Conservation (phyloP, 2,329 filamentous ascomycete species). For the Thermomyces lanuginosus region DNA sequence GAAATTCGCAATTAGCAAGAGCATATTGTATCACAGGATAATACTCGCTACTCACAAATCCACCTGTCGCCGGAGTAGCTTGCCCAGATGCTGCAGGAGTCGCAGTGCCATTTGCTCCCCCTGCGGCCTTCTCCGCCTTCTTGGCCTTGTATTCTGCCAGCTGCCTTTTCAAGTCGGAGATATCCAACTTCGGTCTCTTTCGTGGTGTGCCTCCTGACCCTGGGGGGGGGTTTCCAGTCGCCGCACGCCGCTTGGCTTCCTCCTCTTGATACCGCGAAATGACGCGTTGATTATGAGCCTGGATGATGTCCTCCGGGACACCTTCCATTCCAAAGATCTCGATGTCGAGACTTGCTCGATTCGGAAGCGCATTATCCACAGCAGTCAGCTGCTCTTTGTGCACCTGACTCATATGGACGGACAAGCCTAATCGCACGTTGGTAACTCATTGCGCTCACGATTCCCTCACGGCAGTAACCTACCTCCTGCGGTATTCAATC, state of each 20-base stretch:
- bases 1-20: slow-evolving; percentile 1
- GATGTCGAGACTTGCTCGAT: slow-evolving; percentile 68
- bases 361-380: slow-evolving; percentile 84
- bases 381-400: slow-evolving; percentile 81
- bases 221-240: slow-evolving; percentile 68
- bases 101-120: slow-evolving; percentile 39
- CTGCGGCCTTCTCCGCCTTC: slow-evolving; percentile 43
- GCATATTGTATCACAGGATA: slow-evolving; percentile 1
- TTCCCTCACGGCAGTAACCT: slow-evolving; percentile 15
- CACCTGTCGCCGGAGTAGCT: slow-evolving; percentile 34
- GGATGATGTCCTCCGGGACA: slow-evolving; percentile 69
- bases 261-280: slow-evolving; percentile 71
- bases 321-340: slow-evolving; percentile 99
- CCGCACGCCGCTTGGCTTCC: slow-evolving; percentile 63
- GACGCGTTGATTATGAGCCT: slow-evolving; percentile 74
- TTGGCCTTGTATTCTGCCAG: slow-evolving; percentile 61
- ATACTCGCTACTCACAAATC: slow-evolving; percentile 41
- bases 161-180: slow-evolving; percentile 60
- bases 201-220: slow-evolving; percentile 33
- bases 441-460: slow-evolving; percentile 4
- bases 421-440: slow-evolving; percentile 47
- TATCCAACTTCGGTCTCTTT: slow-evolving; percentile 58
- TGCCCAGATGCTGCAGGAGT: slow-evolving; percentile 36
- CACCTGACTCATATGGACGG: slow-evolving; percentile 95
- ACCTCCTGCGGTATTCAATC: slow-evolving; percentile 92